Evolutionary conservation across 169 alveolate genomes (phyloP), one percentile per base, ranked within the genome.

Genomic region (Sarcocystis neurona): DNA sequence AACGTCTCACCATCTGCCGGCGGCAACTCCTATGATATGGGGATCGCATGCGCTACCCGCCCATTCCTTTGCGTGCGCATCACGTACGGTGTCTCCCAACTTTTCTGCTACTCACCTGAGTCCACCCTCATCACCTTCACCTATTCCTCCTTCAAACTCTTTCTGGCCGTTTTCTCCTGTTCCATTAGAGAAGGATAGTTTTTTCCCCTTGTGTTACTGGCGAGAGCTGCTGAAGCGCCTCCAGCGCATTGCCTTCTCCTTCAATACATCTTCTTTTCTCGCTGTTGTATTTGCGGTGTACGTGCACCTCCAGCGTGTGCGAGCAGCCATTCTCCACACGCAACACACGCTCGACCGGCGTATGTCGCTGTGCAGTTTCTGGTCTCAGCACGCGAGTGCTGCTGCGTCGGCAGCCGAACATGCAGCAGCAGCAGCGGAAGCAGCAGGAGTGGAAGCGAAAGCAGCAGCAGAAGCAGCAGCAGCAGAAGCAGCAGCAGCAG

Each of bases 181-280:
- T n/a, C n/a, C n/a, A n/a, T n/a, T n/a, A n/a, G n/a, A n/a, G n/a
- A n/a, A n/a, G n/a, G n/a, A n/a, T n/a, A n/a, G n/a, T n/a, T n/a
- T n/a, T n/a, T n/a, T n/a, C n/a, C n/a, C n/a, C n/a, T n/a, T 72
- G 10, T 0, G 5, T 27, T 72, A 72, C 82, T 72, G 82, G 82
- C 47, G 53, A 2, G 56, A 72, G 46, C 82, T 72, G 18, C 47
- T 43, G 12, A 12, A 47, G 3, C 82, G 82, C 10, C 56, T 72
- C 1, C 47, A 72, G 34, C 82, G 82, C 5, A 72, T 72, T 30
- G 53, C 58, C 5, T 72, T 72, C 82, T 72, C 82, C 56, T 72
- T 72, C 23, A 56, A 72, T 39, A 56, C 58, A 0, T 34, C 82
- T 18, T 72, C 82, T 43, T 53, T 72, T 5, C 34, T 72, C 39